phyloP scores from a whole-genome alignment of 495 filamentous ascomycete species.

The Neurospora sp. region DNA sequence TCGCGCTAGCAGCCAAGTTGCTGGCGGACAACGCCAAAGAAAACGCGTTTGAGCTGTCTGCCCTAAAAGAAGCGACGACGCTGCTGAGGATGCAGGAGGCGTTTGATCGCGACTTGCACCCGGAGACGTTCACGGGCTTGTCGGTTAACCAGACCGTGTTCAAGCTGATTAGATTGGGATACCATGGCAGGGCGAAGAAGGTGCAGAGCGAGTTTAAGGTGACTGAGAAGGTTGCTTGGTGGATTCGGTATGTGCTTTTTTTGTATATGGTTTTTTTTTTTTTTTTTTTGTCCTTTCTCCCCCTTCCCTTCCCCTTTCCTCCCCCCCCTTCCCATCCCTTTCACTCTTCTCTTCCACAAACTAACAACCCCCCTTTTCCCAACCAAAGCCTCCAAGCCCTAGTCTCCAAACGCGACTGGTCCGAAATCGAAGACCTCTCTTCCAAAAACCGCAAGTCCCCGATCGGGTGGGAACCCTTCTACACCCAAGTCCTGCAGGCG shows the following conservation, averaged over 20 bases:
- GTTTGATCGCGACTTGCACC: slow-evolving; percentile 66
- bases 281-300: too few species aligned
- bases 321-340: too few species aligned
- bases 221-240: slow-evolving; percentile 80
- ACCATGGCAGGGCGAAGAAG: slow-evolving; percentile 71
- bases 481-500: slow-evolving; percentile 76
- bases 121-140: slow-evolving; percentile 66
- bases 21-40: slow-evolving; percentile 74
- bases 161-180: slow-evolving; percentile 63
- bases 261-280: too few species aligned
- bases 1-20: slow-evolving; percentile 72
- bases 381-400: slow-evolving; percentile 63
- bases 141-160: slow-evolving; percentile 86
- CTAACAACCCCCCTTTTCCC: too few species aligned
- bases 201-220: slow-evolving; percentile 88
- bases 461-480: slow-evolving; percentile 99
- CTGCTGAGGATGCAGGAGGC: slow-evolving; percentile 77
- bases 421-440: slow-evolving; percentile 72
- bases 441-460: slow-evolving; percentile 63
- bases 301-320: too few species aligned
- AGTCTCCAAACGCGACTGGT: slow-evolving; percentile 82
- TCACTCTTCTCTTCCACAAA: too few species aligned
- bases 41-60: slow-evolving; percentile 58
- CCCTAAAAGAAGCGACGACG: slow-evolving; percentile 65
- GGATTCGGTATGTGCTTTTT: slow-evolving; percentile 52